Percentiles rank a stretch among this genome's conserved stretches.
These are phyloP conservation scores for Xerocomus nothofagi DNA, from an alignment of 1,284 basidiomycete genomes.

Conservation along the genomic window DNA sequence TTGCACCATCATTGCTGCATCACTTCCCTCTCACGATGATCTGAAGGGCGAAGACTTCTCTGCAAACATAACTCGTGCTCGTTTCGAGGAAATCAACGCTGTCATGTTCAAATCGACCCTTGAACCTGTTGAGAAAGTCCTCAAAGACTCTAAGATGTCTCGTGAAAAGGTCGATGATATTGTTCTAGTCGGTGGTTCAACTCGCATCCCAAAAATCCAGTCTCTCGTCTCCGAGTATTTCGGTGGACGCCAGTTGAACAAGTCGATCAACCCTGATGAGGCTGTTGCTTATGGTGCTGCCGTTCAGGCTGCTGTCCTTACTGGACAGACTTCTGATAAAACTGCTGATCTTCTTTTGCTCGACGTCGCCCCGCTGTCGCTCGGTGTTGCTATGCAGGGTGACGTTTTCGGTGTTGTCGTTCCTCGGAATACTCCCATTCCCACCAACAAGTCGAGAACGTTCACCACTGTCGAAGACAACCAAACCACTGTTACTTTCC, in stretches of 20 bases:
- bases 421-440: slow-evolving; percentile 96
- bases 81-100: slow-evolving; percentile 99
- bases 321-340: slow-evolving; percentile 94
- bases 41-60: slow-evolving; percentile 88
- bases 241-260: slow-evolving; percentile 96
- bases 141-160: slow-evolving; percentile 98
- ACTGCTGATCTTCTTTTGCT: slow-evolving; percentile 93
- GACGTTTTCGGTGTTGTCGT: slow-evolving; percentile 97
- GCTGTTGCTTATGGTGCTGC: slow-evolving; percentile 96
- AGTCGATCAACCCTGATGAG: slow-evolving; percentile 97
- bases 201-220: slow-evolving; percentile 99
- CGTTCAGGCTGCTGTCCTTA: slow-evolving; percentile 95
- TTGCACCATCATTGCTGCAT: slow-evolving; percentile 7
- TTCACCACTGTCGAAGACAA: slow-evolving; percentile 99
- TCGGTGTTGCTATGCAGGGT: slow-evolving; percentile 98
- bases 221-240: slow-evolving; percentile 98
- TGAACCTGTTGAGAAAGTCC: slow-evolving; percentile 97
- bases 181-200: slow-evolving; percentile 98
- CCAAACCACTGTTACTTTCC: slow-evolving; percentile 97
- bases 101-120: slow-evolving; percentile 93
- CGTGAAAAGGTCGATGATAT: slow-evolving; percentile 99
- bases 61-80: slow-evolving; percentile 95
- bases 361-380: slow-evolving; percentile 93
- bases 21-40: slow-evolving; percentile 12
- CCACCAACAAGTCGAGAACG: slow-evolving; percentile 93